Evolutionary conservation across 495 filamentous ascomycete genomes (phyloP).

Genomic region (Opeltia flavorubescens): DNA sequence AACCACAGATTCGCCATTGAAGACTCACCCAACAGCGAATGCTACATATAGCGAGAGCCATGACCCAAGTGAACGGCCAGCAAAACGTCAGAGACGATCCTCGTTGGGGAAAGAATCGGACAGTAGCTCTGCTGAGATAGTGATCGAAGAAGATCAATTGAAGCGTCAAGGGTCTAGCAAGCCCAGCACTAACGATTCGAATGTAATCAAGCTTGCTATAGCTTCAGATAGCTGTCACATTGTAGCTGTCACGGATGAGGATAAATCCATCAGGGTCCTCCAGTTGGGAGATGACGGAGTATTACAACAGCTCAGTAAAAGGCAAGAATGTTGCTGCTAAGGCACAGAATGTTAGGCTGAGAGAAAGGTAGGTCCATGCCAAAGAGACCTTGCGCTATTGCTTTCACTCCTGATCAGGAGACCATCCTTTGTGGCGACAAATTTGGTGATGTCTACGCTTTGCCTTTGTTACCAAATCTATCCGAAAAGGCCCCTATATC

Average conservation of each 20-base stretch:
- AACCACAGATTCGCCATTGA: not conserved
- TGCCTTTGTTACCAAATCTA: constrained; percentile 42
- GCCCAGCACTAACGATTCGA: constrained; percentile 18
- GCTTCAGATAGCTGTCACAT: constrained; percentile 50
- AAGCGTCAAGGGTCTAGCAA: constrained; percentile 15
- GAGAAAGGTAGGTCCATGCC: constrained; percentile 54
- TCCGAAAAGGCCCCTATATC: not conserved
- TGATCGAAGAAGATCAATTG: constrained; percentile 12
- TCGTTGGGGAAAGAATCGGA: constrained; percentile 11
- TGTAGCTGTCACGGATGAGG: constrained; percentile 68
- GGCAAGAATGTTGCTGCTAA: constrained; percentile 33
- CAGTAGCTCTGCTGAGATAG: constrained; percentile 12
- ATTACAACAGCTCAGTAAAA: constrained; percentile 54
- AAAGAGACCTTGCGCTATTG: constrained; percentile 68
- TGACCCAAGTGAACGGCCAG: constrained; percentile 29
- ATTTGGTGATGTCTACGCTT: constrained; percentile 84
- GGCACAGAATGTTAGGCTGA: not conserved
- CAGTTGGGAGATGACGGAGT: constrained; percentile 42
- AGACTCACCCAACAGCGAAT: not conserved
- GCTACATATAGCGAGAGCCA: too few species aligned
- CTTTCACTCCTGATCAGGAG: constrained; percentile 48
- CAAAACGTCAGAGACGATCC: constrained; percentile 38
- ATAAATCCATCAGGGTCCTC: constrained; percentile 82
- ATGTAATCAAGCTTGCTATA: constrained; percentile 27
- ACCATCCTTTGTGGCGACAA: constrained; percentile 80